Evolutionary conservation across 2,329 filamentous ascomycete genomes (phyloP).

Genomic region (Colletotrichum godetiae): DNA sequence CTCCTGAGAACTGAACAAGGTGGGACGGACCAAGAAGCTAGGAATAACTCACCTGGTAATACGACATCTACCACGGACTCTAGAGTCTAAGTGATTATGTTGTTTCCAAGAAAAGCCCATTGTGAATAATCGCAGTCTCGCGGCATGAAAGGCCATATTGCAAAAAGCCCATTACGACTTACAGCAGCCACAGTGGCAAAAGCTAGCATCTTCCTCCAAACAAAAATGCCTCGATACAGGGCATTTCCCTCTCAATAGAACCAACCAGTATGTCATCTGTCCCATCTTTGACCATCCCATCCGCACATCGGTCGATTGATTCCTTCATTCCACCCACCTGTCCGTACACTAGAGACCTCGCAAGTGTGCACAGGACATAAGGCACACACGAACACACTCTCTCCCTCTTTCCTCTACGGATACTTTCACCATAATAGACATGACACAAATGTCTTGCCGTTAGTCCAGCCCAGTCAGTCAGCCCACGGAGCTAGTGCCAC

Average conservation of each 20-base stretch:
- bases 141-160: not conserved
- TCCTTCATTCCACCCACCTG: conserved; percentile 6
- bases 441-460: not conserved
- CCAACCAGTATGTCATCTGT: conserved; percentile 15
- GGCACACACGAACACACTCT: conserved; percentile 1
- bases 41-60: not conserved
- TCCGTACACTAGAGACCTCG: not conserved
- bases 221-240: not conserved
- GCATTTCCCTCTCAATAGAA: conserved; percentile 7
- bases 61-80: not conserved
- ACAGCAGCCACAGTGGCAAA: not conserved
- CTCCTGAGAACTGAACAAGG: not conserved
- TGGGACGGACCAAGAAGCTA: not conserved
- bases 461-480: not conserved
- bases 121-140: not conserved
- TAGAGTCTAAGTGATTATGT: not conserved
- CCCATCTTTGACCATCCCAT: conserved; percentile 33
- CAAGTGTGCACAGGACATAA: not conserved
- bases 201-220: not conserved
- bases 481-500: not conserved
- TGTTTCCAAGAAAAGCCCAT: not conserved
- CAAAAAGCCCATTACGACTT: not conserved
- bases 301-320: conserved; percentile 9
- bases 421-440: not conserved
- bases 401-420: no score